These are phyloP conservation scores for Anastatica hierochuntica DNA, from an alignment of 345 rosid genomes.

Conservation along the genomic window DNA sequence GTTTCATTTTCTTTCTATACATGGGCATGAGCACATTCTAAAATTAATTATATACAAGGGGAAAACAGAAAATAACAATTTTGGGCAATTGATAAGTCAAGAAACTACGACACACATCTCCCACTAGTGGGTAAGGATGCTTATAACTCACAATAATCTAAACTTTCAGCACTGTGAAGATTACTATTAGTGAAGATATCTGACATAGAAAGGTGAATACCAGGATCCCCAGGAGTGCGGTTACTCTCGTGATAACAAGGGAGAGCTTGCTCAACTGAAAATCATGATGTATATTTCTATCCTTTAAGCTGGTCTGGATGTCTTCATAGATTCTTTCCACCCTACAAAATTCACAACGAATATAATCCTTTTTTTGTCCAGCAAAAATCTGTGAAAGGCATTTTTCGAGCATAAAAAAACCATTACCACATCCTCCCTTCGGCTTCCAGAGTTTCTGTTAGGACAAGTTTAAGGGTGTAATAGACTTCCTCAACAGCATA, in stretches of 20 bases:
- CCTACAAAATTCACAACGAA: constrained; percentile 39
- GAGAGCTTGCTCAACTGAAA: constrained; percentile 65
- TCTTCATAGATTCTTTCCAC: constrained; percentile 72
- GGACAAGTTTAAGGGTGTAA: constrained; percentile 46
- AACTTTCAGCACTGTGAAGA: background rate
- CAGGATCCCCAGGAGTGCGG: constrained; percentile 80
- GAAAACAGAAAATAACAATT: too few relatives aligned
- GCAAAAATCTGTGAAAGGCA: constrained; percentile 4
- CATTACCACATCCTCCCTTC: constrained; percentile 92
- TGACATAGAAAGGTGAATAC: constrained; percentile 29
- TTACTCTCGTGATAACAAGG: constrained; percentile 66
- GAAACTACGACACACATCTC: background rate
- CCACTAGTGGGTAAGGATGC: background rate
- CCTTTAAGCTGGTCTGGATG: constrained; percentile 43
- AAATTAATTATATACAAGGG: too few relatives aligned
- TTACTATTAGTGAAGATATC: too few relatives aligned
- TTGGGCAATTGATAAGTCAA: too few relatives aligned
- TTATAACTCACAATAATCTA: too few relatives aligned
- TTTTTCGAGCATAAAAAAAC: background rate
- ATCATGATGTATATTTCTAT: constrained; percentile 42
- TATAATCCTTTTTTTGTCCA: constrained; percentile 4
- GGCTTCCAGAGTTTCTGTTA: constrained; percentile 62
- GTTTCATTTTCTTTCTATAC: constrained; percentile 64
- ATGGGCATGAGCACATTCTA: constrained; percentile 13
- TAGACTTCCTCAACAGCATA: constrained; percentile 93